Evolutionary conservation across 192 early-diverging fungal species (phyloP).

Genomic region (Coemansia erecta): DNA sequence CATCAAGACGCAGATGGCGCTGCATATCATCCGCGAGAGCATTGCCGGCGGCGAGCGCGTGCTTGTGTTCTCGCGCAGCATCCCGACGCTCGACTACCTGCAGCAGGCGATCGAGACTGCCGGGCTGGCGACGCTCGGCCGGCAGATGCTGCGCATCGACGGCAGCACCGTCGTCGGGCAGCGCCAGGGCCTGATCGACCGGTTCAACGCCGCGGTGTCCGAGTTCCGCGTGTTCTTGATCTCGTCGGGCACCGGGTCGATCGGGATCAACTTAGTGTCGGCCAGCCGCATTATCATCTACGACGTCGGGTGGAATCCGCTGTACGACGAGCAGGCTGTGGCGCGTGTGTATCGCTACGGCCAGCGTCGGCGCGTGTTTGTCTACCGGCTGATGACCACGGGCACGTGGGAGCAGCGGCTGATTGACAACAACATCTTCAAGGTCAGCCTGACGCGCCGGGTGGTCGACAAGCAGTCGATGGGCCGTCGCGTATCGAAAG

Average conservation of each 20-base stretch:
- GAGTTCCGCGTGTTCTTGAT: conserved; percentile 57
- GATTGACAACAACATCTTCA: conserved; percentile 69
- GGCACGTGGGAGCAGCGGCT: conserved; percentile 63
- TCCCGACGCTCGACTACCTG: conserved; percentile 59
- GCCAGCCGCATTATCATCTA: conserved; percentile 73
- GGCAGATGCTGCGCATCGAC: conserved; percentile 53
- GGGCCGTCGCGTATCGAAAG: conserved; percentile 46
- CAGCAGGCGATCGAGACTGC: conserved; percentile 17
- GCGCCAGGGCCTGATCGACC: conserved; percentile 62
- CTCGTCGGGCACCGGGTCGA: conserved; percentile 55
- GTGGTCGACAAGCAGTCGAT: conserved; percentile 65
- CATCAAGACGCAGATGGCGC: conserved; percentile 56
- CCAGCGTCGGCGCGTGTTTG: conserved; percentile 65
- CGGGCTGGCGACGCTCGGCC: conserved; percentile 8
- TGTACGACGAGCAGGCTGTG: conserved; percentile 71
- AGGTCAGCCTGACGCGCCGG: conserved; percentile 63
- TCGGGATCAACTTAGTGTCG: conserved; percentile 66
- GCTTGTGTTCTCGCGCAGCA: conserved; percentile 69
- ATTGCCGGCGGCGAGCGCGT: conserved; percentile 60
- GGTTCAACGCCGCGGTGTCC: conserved; percentile 54
- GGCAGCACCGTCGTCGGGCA: conserved; percentile 47
- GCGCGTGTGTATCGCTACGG: conserved; percentile 71
- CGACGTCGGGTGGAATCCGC: conserved; percentile 81
- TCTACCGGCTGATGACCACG: conserved; percentile 62
- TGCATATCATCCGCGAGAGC: conserved; percentile 58